Base-by-base conservation (phyloP, 2,329 filamentous ascomycete species). In the Neocucurbitaria cava region DNA sequence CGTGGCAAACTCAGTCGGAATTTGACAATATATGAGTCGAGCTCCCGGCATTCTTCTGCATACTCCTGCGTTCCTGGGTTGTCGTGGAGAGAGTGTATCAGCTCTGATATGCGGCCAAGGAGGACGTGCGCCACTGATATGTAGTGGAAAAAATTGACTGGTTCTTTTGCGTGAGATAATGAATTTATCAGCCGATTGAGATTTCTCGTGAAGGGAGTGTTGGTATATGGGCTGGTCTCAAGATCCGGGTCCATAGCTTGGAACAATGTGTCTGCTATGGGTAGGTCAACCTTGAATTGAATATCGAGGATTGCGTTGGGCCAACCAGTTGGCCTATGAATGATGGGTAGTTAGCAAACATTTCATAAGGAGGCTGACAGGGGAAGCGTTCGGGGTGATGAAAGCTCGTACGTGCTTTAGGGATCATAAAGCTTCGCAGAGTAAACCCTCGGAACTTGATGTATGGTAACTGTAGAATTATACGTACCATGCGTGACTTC, bases 211-310 rank as follows among this genome's bases (percentile, higher is more conserved):
- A 74, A 73, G 2, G 65, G 48, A 5, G 50, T 36, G 20, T 65
- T 62, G 17, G 45, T 23, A 21, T 42, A 17, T 11, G 39, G 3
- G 18, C 9, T 43, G 17, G 7, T n/a, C 7, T 46, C 21, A 5
- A 41, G 40, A 1, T 59, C 61, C 3, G 45, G 23, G 11, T 42
- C 59, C 54, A 68, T 54, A 8, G 39, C 30, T 40, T 73, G 68
- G 26, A 73, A 72, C 0, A 52, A 17, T 3, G 51, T 35, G 3
- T 74, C 62, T 3, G 61, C 53, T 5, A 69, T 35, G 3, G 71
- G 71, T 7, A 73, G 54, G 21, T 74, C 61, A n/a, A 74, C 55
- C 46, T 65, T 70, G 54, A 73, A 71, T 15, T 73, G 68, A 8
- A 53, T 52, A 24, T 73, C 72, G 8, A 65, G 54, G 24, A 74